A percentile compares a stretch with the other conserved stretches of the same genome.
These are phyloP conservation scores for Saccharata proteae DNA, from an alignment of 2,329 filamentous ascomycete genomes.

Conservation along the genomic window DNA sequence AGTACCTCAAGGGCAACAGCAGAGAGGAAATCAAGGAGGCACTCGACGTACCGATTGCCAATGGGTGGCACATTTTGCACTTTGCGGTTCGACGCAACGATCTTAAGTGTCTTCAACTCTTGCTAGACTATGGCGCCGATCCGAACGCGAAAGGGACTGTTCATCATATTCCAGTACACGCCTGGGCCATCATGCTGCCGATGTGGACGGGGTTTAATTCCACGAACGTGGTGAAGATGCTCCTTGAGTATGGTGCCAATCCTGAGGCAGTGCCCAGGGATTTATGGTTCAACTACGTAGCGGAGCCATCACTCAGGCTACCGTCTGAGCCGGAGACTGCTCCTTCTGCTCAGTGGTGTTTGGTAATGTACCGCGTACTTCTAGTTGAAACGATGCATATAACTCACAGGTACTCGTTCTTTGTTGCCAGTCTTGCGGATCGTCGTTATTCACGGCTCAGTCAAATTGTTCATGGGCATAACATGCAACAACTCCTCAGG, in stretches of 20 bases:
- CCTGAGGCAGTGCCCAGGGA: conserved; percentile 5
- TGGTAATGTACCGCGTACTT: not conserved
- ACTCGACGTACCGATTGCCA: too few relatives aligned
- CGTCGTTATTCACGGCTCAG: not conserved
- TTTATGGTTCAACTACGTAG: conserved; percentile 7
- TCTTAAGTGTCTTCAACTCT: not conserved
- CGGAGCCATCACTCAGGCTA: not conserved
- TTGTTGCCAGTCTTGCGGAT: not conserved
- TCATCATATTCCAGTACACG: conserved; percentile 3
- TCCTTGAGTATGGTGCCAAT: conserved; percentile 4
- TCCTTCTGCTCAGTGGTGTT: not conserved
- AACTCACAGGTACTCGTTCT: not conserved
- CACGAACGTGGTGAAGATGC: conserved; percentile 4
- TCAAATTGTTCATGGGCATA: conserved; percentile 3
- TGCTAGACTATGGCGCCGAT: conserved; percentile 3
- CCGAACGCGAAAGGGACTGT: not conserved
- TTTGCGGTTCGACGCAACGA: conserved; percentile 7
- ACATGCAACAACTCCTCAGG: conserved; percentile 2
- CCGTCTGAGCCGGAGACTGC: not conserved
- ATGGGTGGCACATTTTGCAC: conserved; percentile 3
- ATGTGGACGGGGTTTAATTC: conserved; percentile 1
- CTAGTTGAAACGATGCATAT: not conserved
- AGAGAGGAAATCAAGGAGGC: too few relatives aligned
- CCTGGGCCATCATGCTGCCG: conserved; percentile 5
- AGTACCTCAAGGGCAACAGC: too few relatives aligned